Percentiles rank a stretch among this genome's conserved stretches.
Conservation (phyloP, 768 basidiomycete genomes). For the Boletus edulis region DNA sequence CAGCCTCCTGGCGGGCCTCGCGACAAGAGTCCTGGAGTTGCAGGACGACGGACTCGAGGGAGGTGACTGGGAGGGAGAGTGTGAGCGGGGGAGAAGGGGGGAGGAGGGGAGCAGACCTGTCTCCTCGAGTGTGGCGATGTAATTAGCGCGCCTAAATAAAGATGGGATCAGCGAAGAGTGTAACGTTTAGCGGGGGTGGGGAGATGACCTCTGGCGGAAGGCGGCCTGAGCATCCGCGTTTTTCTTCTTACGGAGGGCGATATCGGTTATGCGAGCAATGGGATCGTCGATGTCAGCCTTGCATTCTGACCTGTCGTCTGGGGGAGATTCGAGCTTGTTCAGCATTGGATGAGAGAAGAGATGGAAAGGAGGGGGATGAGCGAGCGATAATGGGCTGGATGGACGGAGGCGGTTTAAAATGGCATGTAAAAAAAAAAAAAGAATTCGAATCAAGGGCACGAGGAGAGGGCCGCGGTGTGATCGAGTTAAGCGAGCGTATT, state of each 20-base stretch:
- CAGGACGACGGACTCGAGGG: conserved; percentile 79
- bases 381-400: conserved; percentile 6
- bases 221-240: conserved; percentile 89
- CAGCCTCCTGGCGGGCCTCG: conserved; percentile 58
- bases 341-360: conserved; percentile 18
- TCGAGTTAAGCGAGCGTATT: conserved; percentile 38
- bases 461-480: conserved; percentile 49
- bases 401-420: conserved; percentile 48
- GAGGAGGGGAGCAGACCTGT: conserved; percentile 45
- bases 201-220: conserved; percentile 58
- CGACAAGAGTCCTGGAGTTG: conserved; percentile 81
- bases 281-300: conserved; percentile 37
- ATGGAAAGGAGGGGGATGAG: conserved; percentile 4
- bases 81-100: conserved; percentile 9
- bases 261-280: conserved; percentile 52
- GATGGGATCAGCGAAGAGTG: conserved; percentile 21
- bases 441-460: conserved; percentile 67
- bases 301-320: conserved; percentile 37
- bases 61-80: conserved; percentile 55
- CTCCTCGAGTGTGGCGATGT: conserved; percentile 85
- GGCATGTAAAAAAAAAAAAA: conserved; percentile 53
- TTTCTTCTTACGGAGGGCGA: conserved; percentile 80
- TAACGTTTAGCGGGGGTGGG: not conserved
- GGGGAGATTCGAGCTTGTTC: conserved; percentile 32
- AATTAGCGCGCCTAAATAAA: conserved; percentile 61